Evolutionary conservation across 345 rosid genomes (phyloP), one percentile per base, ranked within the genome.

Genomic region (Isatis tinctoria): DNA sequence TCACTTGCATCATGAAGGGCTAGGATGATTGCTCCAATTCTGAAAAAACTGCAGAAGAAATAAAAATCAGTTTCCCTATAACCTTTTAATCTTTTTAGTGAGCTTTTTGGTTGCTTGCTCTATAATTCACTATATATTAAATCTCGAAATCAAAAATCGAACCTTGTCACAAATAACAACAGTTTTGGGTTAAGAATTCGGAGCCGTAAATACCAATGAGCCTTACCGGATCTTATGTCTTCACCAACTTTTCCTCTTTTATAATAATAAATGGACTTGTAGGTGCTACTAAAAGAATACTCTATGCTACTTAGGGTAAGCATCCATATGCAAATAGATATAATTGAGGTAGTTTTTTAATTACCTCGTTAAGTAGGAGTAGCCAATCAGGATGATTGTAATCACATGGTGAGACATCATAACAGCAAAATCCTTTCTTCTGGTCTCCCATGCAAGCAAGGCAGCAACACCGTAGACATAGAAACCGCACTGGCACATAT

Each of bases 361-460:
- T 75, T 84, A 95, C 99, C 98, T 82, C 4, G 91, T 76, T 73
- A 86, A 20, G 80, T 87, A 95, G 7, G 99, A 95, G 85, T 80
- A 90, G 16, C 90, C 85, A 58, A 95, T 86, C 70, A 95, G 84
- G 64, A 86, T 12, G 77, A 87, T 92, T 10, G 99, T 89, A 69
- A 92, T 84, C 43, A 95, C 85, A 90, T 96, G 99, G 83, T 96
- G 99, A 69, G 98, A 88, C 97, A 92, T 96, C 99, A 92, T 96
- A 39, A 96, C 98, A 72, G 91, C 61, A 78, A 92, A 92, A 82
- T 96, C 99, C 71, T 96, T 95, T 75, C 99, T 84, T 81, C 95
- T 88, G 24, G 97, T 95, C 80, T 95, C 99, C 99, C 99, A 90
- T 8, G 76, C 74, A 70, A 90, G 87, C 59, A 96, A 90, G 4